Evolutionary conservation across 2,329 filamentous ascomycete species (phyloP), one percentile per base, ranked within the genome.

Genomic region (Aspergillus ochraceoroseus): DNA sequence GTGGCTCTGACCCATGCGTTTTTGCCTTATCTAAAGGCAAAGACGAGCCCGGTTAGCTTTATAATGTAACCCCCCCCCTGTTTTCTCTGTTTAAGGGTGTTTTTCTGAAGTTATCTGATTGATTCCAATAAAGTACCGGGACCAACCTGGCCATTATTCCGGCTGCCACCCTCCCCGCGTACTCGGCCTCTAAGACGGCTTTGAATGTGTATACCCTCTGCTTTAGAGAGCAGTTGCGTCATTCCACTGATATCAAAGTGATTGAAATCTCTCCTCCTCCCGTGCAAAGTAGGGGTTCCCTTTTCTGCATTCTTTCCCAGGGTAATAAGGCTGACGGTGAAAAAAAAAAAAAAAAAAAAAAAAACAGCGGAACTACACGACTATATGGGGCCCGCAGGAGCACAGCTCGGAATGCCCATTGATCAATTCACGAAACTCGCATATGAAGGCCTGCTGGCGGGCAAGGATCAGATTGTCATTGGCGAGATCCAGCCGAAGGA

Each of bases 121-220:
- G 9, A 29, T 31, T 20, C 17, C n/a, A 7, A 31, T 11, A 19
- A 41, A 64, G 67, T 41, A 70, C 65, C 1, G 55, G 58, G 7
- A 70, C 68, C 0, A 66, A 66, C 32, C 62, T 78, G 2, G 65
- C 67, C 6, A 56, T 76, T 7, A 61, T 77, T 7, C 74, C 74
- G 0, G 60, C 69, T 1, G 55, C 63, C n/a, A 56, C 61, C 0
- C 66, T 71, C 49, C 65, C 69, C 1, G 73, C 70, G 23, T 79
- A 78, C 62, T 75, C 68, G 37, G 72, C 72, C 2, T 70, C 70
- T 7, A 79, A 78, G 51, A 69, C 74, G 0, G 75, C 75, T 2
- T 55, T 78, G 25, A 72, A 75, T 49, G 61, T 62, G 3, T 73
- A 74, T 35, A 51, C 65, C 15, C 63, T 73, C 43, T 69, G 64